Base-by-base conservation (phyloP, 352 stramenopile genomes). In the Pythium periplocum region DNA sequence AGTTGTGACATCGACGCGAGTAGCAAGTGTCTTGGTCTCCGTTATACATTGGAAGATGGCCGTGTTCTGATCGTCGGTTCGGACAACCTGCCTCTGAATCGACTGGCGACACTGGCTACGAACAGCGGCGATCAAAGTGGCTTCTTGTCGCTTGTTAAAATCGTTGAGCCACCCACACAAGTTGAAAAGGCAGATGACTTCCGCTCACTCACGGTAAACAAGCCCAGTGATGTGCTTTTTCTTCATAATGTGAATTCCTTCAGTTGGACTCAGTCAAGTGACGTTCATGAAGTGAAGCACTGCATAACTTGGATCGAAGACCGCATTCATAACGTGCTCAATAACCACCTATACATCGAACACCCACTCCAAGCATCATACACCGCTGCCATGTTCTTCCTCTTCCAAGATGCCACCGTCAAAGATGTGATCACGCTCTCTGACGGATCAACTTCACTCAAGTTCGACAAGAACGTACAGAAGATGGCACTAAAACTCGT, bases 341-440 rank as follows among this genome's bases (percentile, higher is more conserved):
- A 55, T 44, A 77, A 77, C 30, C 64, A 79, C 37, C 6, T 77
- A 35, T 77, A 80, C 52, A 65, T 74, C 17, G 68, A 77, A 26
- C 40, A 57, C 36, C 73, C 55, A 6, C 54, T 78, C 9, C 71
- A 78, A 44, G 46, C 62, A 4, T 51, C 59, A n/a, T 73, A 78
- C 42, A 75, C 65, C 0, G 45, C 64, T 0, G 68, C 65, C 1
- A 57, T 68, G 11, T 75, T 62, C 53, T 75, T 64, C 32, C 40
- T 75, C 10, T 75, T 71, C 51, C 62, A 80, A 35, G 65, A 69
- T 35, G 71, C 45, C 0, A 45, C 72, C 2, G 32, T 12, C 0
- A 31, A 45, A n/a, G 48, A 54, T 1, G 33, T 54, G 4, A 4
- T 54, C 0, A 10, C 46, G n/a, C 32, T 26, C 2, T 4, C 35